A percentile compares a stretch with the other conserved stretches of the same genome.
These are phyloP conservation scores for Candida piceae DNA, from an alignment of 805 yeast genomes.

Conservation along the genomic window DNA sequence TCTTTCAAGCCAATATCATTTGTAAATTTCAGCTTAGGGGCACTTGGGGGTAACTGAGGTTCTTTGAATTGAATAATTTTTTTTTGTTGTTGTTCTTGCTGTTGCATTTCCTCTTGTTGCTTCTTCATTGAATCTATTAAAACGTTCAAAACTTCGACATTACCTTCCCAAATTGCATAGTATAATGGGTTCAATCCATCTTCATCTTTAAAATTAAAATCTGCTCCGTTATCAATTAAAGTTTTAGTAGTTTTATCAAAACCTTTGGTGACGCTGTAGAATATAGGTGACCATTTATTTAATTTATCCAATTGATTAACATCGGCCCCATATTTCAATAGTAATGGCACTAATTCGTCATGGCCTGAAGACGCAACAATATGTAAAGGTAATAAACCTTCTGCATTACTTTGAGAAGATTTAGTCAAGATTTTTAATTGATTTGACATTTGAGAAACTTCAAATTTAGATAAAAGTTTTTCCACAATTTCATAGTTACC, in stretches of 20 bases:
- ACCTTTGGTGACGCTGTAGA: conserved; percentile 86
- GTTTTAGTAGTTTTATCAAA: conserved; percentile 64
- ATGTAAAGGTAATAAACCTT: conserved; percentile 84
- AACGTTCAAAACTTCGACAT: conserved; percentile 71
- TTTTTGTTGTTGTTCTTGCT: not conserved
- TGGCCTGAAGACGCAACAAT: conserved; percentile 85
- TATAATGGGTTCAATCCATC: conserved; percentile 76
- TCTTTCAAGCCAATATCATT: conserved; percentile 9
- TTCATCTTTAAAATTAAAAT: conserved; percentile 63
- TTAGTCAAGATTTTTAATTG: conserved; percentile 28
- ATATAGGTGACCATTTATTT: conserved; percentile 91
- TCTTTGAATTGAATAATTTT: not conserved
- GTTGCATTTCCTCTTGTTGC: not conserved
- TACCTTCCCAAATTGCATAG: conserved; percentile 94
- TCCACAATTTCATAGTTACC: conserved; percentile 73
- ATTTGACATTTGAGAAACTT: conserved; percentile 23
- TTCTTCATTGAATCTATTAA: conserved; percentile 36
- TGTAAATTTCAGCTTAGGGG: conserved; percentile 12
- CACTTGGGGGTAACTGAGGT: conserved; percentile 10
- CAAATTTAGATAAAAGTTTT: conserved; percentile 42
- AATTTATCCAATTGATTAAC: conserved; percentile 78
- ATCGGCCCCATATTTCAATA: conserved; percentile 68
- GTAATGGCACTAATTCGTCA: conserved; percentile 56
- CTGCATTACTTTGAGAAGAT: conserved; percentile 66
- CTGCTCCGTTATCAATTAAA: conserved; percentile 70